Base-by-base conservation (phyloP, 768 basidiomycete genomes). In the Macrolepiota fuliginosa region DNA sequence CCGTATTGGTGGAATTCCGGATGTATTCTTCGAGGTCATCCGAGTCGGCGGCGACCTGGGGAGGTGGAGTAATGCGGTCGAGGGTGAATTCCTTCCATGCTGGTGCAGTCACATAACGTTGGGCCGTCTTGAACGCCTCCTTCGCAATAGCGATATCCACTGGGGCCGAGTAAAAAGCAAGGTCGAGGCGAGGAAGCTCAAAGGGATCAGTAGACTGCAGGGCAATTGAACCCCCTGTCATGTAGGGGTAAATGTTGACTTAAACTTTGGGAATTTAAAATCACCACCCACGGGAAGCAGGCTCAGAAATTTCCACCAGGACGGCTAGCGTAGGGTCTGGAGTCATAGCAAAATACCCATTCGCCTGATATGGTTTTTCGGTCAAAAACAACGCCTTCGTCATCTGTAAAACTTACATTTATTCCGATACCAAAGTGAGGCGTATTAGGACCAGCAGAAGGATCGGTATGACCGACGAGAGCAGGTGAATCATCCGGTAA, bases 161-260 rank as follows among this genome's bases (percentile, higher is more conserved):
- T 9, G 57, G 56, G 5, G 58, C 47, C 13, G 57, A 51, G 19
- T 63, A 62, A 35, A 52, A 63, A 1, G 45, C 56, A 24, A 63
- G 59, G 53, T 67, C 64, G 46, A 67, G 54, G 5, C 55, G 19
- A 1, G 66, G 66, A 11, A 39, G 47, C 6, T 51, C 39, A 42
- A 64, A 67, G 12, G 66, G 61, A 36, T 67, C 59, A 1, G 56
- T 58, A 10, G 66, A 64, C n/a, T 32, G 35, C 49, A 67, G 55
- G 9, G 39, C 51, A 4, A 67, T 56, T 17, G 53, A 64, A 2
- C 66, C 66, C 5, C 62, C 62, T 61, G 52, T 5, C 3, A 13
- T 3, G 37, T 29, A 12, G 39, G 29, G 50, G 24, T 22, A 13
- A 42, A 24, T 3, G 35, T 53, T 17, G 35, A 32, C 4, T 36